Conservation (phyloP, 2,329 filamentous ascomycete genomes). For the Trichoderma lentiforme region DNA sequence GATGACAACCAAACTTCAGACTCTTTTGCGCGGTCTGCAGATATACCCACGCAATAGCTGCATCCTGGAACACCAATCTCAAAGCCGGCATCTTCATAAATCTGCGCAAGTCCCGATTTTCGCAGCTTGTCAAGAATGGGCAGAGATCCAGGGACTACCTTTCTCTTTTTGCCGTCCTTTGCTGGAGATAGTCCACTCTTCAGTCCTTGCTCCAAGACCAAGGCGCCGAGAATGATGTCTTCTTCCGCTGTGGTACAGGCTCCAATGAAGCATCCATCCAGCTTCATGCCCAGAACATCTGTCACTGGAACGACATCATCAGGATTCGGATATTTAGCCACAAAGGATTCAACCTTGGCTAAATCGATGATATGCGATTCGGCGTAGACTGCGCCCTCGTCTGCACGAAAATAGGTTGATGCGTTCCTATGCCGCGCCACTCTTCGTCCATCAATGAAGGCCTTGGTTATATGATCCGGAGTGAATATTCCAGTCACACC, state of each 20-base stretch:
- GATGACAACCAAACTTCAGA: constrained; percentile 43
- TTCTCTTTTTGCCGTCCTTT: constrained; percentile 32
- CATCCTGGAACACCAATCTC: constrained; percentile 40
- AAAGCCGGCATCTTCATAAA: constrained; percentile 40
- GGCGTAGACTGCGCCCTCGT: constrained; percentile 36
- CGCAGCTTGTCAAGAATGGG: constrained; percentile 36
- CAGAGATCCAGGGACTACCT: constrained; percentile 38
- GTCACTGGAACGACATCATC: constrained; percentile 41
- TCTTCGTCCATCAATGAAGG: constrained; percentile 33
- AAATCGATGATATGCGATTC: constrained; percentile 37
- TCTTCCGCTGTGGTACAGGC: constrained; percentile 45
- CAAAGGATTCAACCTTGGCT: constrained; percentile 33
- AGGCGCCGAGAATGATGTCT: constrained; percentile 39
- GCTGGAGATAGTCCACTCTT: constrained; percentile 30
- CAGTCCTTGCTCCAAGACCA: constrained; percentile 39
- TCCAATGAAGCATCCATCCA: constrained; percentile 44
- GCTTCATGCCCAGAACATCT: constrained; percentile 28
- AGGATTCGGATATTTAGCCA: constrained; percentile 40
- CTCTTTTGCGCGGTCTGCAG: constrained; percentile 36
- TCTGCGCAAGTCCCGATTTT: constrained; percentile 31
- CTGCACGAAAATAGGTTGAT: constrained; percentile 37
- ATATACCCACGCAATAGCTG: constrained; percentile 43
- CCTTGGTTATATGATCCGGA: constrained; percentile 34
- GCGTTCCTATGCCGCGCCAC: constrained; percentile 30
- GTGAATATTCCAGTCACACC: constrained; percentile 39